Evolutionary conservation across 768 basidiomycete species (phyloP).

Genomic region (Tulasnella sp.): DNA sequence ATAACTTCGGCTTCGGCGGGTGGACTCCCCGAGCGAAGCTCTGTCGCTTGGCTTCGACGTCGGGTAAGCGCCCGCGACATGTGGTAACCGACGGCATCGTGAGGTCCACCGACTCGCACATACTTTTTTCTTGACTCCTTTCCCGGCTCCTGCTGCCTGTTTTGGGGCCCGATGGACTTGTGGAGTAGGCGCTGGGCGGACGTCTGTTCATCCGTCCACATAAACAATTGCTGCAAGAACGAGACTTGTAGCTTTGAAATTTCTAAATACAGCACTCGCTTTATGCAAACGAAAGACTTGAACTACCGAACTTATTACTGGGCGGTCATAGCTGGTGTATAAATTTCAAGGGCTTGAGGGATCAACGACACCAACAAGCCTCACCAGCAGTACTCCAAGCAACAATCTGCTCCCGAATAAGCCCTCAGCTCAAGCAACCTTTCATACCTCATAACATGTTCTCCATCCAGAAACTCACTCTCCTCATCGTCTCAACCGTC

Average conservation of each 20-base stretch:
- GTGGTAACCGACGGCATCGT: background rate
- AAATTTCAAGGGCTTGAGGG: background rate
- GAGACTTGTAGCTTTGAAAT: background rate
- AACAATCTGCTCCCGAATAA: too few species aligned
- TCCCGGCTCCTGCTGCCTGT: background rate
- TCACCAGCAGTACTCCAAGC: too few species aligned
- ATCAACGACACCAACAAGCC: background rate
- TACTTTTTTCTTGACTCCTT: background rate
- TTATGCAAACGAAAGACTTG: background rate
- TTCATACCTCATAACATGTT: too few species aligned
- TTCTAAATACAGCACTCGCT: background rate
- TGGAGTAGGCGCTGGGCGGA: background rate
- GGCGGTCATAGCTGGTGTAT: background rate
- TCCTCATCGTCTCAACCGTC: background rate
- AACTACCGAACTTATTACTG: background rate
- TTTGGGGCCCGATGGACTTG: background rate
- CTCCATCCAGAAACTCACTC: background rate
- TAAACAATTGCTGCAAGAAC: background rate
- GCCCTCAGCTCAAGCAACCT: too few species aligned
- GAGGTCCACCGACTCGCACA: background rate
- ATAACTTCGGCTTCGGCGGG: too few species aligned
- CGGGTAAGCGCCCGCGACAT: background rate
- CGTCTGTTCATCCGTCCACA: background rate
- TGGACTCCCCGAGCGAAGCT: too few species aligned
- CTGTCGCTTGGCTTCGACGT: too few species aligned